Evolutionary conservation across 2,329 filamentous ascomycete species (phyloP).

Genomic region (Fusarium goolgardi): DNA sequence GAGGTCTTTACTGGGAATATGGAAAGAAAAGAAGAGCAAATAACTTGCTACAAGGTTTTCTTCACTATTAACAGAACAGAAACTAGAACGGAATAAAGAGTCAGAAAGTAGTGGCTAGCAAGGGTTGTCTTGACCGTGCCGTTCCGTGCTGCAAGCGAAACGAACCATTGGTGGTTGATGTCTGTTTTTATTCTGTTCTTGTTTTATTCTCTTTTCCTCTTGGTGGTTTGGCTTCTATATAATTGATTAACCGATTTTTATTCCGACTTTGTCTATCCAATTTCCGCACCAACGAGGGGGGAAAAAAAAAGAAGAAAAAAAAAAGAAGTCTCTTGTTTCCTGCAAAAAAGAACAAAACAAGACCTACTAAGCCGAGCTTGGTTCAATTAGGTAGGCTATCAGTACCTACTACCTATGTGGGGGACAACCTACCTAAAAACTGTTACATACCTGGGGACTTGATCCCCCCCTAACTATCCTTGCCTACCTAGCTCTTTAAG

Average conservation of each 20-base stretch:
- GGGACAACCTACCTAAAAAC: conserved; percentile 3
- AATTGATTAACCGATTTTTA: conserved; percentile 16
- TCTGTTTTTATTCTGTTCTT: not conserved
- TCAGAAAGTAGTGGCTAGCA: conserved; percentile 3
- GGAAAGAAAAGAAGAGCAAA: not conserved
- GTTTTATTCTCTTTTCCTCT: not conserved
- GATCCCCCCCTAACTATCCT: conserved; percentile 14
- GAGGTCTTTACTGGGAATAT: not conserved
- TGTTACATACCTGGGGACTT: not conserved
- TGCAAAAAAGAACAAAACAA: not conserved
- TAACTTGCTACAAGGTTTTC: not conserved
- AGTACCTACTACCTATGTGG: not conserved
- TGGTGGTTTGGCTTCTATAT: conserved; percentile 17
- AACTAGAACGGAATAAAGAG: not conserved
- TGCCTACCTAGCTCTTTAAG: not conserved
- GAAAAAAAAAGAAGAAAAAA: not conserved
- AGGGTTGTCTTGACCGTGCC: conserved; percentile 27
- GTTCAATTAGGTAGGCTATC: not conserved
- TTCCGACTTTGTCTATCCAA: not conserved
- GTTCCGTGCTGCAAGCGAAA: conserved; percentile 24
- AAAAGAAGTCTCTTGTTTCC: not conserved
- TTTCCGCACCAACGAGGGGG: conserved; percentile 15
- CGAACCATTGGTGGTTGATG: not conserved
- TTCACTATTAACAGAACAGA: not conserved
- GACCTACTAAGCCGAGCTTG: not conserved